Evolutionary conservation across 1,284 basidiomycete genomes (phyloP).

Genomic region (Taiwanofungus camphoratus): DNA sequence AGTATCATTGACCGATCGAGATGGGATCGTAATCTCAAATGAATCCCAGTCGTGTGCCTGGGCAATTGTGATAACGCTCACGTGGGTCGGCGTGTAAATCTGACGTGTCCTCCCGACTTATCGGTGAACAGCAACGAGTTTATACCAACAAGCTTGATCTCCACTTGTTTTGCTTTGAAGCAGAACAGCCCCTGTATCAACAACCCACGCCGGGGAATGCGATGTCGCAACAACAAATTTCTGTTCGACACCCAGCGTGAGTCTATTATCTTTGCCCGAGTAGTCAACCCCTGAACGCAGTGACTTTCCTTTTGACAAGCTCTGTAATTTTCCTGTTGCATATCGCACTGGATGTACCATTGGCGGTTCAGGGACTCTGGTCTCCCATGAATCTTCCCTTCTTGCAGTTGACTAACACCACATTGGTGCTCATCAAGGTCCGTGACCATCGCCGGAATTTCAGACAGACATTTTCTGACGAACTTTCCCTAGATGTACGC

Average conservation of each 20-base stretch:
- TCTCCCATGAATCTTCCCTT: constrained; percentile 61
- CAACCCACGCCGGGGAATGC: constrained; percentile 1
- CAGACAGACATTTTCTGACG: not conserved
- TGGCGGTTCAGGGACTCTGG: constrained; percentile 70
- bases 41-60: too few relatives aligned
- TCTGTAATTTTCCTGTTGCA: constrained; percentile 71
- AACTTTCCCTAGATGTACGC: constrained; percentile 49
- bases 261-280: not conserved
- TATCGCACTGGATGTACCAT: constrained; percentile 68
- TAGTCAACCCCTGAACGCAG: not conserved
- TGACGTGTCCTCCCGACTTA: too few relatives aligned
- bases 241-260: constrained; percentile 9
- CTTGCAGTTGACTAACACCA: constrained; percentile 75
- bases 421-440: constrained; percentile 70
- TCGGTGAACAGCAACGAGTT: too few relatives aligned
- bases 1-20: too few relatives aligned
- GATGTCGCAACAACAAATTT: constrained; percentile 1
- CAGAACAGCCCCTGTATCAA: not conserved
- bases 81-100: too few relatives aligned
- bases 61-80: too few relatives aligned
- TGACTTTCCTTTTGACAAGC: constrained; percentile 37
- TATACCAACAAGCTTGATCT: too few relatives aligned
- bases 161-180: too few relatives aligned
- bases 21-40: too few relatives aligned
- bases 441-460: constrained; percentile 5